These are phyloP conservation scores for Rubia peregrina DNA, from an alignment of 305 asterid species.

Conservation along the genomic window DNA sequence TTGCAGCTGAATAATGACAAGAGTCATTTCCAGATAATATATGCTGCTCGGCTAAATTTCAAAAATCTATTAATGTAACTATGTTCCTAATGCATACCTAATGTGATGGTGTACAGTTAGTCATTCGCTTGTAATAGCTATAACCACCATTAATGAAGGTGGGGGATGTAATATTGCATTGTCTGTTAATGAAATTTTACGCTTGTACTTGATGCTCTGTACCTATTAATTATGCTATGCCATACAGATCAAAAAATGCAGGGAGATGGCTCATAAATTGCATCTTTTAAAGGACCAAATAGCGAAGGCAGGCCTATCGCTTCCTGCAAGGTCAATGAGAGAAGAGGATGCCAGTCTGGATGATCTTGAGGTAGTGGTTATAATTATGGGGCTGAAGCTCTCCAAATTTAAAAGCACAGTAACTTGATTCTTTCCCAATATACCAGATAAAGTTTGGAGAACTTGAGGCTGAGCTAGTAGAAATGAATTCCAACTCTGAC, in stretches of 20 bases:
- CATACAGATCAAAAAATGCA: constrained; percentile 80
- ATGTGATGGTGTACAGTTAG: background rate
- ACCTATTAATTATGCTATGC: constrained; percentile 12
- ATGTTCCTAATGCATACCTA: background rate
- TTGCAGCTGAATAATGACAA: constrained; percentile 48
- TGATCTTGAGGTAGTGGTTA: constrained; percentile 70
- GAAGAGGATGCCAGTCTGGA: constrained; percentile 54
- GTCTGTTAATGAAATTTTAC: background rate
- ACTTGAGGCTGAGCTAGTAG: constrained; percentile 89
- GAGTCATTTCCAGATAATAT: constrained; percentile 51
- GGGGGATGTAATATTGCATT: background rate
- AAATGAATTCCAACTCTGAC: constrained; percentile 82
- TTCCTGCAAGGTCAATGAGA: constrained; percentile 36
- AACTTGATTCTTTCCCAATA: constrained; percentile 5
- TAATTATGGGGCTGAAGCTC: constrained; percentile 12
- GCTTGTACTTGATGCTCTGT: constrained; percentile 6
- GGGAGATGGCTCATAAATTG: constrained; percentile 97
- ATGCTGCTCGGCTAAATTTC: constrained; percentile 41
- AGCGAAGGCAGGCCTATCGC: constrained; percentile 65
- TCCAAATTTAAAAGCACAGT: background rate
- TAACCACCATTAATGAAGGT: background rate
- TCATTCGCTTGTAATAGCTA: background rate
- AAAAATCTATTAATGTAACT: background rate
- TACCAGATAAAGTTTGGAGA: constrained; percentile 84
- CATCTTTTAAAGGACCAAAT: constrained; percentile 89